Percentiles rank a stretch among this genome's conserved stretches.
Evolutionary conservation across 306 rosid species (phyloP).

Genomic region (Vicia sativa): DNA sequence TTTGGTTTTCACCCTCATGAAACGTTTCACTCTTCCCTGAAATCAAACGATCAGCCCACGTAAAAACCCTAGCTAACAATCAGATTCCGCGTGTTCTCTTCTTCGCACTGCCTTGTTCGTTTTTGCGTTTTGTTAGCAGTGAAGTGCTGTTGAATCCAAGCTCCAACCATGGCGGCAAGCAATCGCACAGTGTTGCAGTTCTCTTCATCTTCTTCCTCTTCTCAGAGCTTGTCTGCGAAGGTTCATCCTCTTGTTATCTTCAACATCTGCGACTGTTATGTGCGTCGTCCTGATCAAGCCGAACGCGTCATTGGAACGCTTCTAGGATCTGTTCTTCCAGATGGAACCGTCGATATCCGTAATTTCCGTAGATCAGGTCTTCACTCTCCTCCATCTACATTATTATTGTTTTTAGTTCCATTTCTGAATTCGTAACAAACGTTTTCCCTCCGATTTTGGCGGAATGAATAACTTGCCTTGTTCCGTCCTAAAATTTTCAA

Average conservation of each 20-base stretch:
- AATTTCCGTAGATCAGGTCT: no score
- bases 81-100: neutral
- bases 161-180: slow-evolving; percentile 65
- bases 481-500: no score
- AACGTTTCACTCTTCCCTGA: no score
- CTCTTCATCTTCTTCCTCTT: slow-evolving; percentile 51
- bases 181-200: slow-evolving; percentile 76
- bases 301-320: slow-evolving; percentile 95
- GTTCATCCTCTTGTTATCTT: slow-evolving; percentile 83
- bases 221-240: slow-evolving; percentile 62
- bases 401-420: no score
- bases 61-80: slow-evolving; percentile 36
- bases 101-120: slow-evolving; percentile 33
- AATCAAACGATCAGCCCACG: slow-evolving; percentile 34
- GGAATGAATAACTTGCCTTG: no score
- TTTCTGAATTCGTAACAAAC: no score
- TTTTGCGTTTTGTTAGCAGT: no score
- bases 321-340: no score
- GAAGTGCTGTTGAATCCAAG: slow-evolving; percentile 31
- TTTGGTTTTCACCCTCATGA: no score
- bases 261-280: slow-evolving; percentile 88
- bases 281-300: slow-evolving; percentile 87
- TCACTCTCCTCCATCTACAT: no score
- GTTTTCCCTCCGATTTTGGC: no score
- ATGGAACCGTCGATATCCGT: no score